Evolutionary conservation across 139 green algal genomes (phyloP), one percentile per base, ranked within the genome.

Genomic region (Tetraselmis chui): DNA sequence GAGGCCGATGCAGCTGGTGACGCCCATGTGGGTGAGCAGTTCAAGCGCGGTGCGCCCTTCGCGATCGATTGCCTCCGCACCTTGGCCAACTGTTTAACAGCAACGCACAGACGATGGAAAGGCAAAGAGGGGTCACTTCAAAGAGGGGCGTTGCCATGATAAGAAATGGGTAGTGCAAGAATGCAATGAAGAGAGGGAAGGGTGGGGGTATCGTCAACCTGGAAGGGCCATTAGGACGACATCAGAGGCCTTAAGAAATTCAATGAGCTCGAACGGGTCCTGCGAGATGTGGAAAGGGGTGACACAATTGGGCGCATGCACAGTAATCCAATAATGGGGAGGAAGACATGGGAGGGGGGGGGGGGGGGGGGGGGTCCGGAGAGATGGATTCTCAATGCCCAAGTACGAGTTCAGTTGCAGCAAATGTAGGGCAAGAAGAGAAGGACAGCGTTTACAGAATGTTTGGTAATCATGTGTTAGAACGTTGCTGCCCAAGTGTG

Each of bases 31-130:
- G 1, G 77, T 77, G 0, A 94, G 94, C 84, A 96, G 77, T 29
- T 94, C 94, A 83, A 98, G 83, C 1, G 90, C 84, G 2, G 91
- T 89, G 85, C 96, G 86, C 77, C 96, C 84, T 32, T 82, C 45
- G 78, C 96, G 85, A 25, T 88, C 91, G 24, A 79, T 77, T 58
- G 83, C 58, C 23, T 92, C 94, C 0, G 82, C 79, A 0, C 31
- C 80, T 77, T 95, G 92, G 0, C 95, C 77, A 0, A 74, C 75
- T 28, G 31, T 30, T 25, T n/a, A n/a, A n/a, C n/a, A n/a, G n/a
- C n/a, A n/a, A n/a, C n/a, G n/a, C n/a, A n/a, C n/a, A n/a, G n/a
- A n/a, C n/a, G n/a, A n/a, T n/a, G n/a, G n/a, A n/a, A n/a, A n/a
- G n/a, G n/a, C n/a, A n/a, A n/a, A n/a, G n/a, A n/a, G n/a, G n/a